Base-by-base conservation (phyloP, 2,329 filamentous ascomycete genomes). In the Neonectria punicea region DNA sequence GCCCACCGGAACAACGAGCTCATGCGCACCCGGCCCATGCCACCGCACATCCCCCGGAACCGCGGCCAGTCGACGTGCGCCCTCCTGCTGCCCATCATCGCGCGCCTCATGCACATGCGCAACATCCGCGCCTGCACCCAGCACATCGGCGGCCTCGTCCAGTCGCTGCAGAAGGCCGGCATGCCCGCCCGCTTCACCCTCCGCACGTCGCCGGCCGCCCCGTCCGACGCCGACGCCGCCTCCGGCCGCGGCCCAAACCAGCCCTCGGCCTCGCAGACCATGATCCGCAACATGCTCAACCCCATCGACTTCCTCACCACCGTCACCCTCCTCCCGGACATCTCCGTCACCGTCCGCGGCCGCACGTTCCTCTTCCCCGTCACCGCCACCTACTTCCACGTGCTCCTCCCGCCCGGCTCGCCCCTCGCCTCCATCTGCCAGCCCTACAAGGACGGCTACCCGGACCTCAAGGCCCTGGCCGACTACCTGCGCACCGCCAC, bases 1-100 rank as follows among this genome's bases (percentile, higher is more conserved):
- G 89, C 92, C 2, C 95, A 98, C 77, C 88, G 91, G 10, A 88
- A 92, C 75, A 94, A 91, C 69, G 87, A 93, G 65, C 83, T 89
- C 43, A 86, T 87, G 47, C 88, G 94, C 58, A 91, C 90, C 1
- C 87, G 90, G 32, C 83, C 89, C 44, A 69, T 80, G 36, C 75
- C 81, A 36, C 77, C 81, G 63, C 69, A 83, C 67, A 73, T 81
- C 72, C 67, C 76, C 28, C 78, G 79, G 54, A 71, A 77, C 30
- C 71, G 80, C 10, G 76, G 79, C 5, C 78, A 80, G 47, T 81
- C 82, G 39, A 78, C 83, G 2, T 84, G 86, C 70, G 78, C 79
- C 16, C 82, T 89, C 32, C 77, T 89, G 14, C 81, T 85, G 1
- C 84, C 85, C 30, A 76, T 89, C 53, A 80, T 89, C 53, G 81